Evolutionary conservation across 2,329 filamentous ascomycete genomes (phyloP), one percentile per base, ranked within the genome.

Genomic region (Plectosphaerella cucumerina): DNA sequence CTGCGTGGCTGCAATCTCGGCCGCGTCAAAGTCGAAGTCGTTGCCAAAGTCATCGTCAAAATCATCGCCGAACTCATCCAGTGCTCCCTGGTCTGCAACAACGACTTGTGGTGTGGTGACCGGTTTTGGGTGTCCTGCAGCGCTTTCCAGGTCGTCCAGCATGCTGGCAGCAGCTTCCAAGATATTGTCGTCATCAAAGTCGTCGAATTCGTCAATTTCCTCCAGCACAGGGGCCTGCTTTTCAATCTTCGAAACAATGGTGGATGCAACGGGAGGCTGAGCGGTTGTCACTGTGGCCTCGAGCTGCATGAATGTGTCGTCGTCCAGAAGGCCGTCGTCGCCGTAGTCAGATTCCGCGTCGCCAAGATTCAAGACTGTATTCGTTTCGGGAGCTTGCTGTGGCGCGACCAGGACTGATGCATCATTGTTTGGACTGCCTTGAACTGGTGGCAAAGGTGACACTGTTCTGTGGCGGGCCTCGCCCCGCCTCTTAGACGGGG

Each of bases 11-110:
- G 82, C 82, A 58, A 85, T 70, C 69, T 91, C 86, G 57, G 84
- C 85, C 54, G 86, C 84, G 60, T 93, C 89, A 62, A 90, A 87
- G 67, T 96, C 90, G 67, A 84, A 77, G 59, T 82, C 90, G 70
- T 90, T 89, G 52, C 82, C 86, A 58, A 80, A 84, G 59, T 82
- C 90, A 69, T 91, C 89, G 50, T 82, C 86, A 59, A 80, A 84
- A 58, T 81, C 90, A 70, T 69, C 67, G 20, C 65, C 65, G 59
- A 72, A 64, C 22, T 71, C 68, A 50, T 69, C 63, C 48, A 31
- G 12, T 9, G 12, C 26, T 31, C 9, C 26, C 26, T 8, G 4
- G 8, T 31, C 12, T 4, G 26, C 12, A 31, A 11, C 8, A 3
- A 62, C 58, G 44, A 55, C 50, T 49, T 53, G 49, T n/a, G 43